A percentile compares a stretch with the other conserved stretches of the same genome.
These are phyloP conservation scores for Ulota crispa DNA, from an alignment of 225 moss, liverwort and hornwort species.

Conservation along the genomic window DNA sequence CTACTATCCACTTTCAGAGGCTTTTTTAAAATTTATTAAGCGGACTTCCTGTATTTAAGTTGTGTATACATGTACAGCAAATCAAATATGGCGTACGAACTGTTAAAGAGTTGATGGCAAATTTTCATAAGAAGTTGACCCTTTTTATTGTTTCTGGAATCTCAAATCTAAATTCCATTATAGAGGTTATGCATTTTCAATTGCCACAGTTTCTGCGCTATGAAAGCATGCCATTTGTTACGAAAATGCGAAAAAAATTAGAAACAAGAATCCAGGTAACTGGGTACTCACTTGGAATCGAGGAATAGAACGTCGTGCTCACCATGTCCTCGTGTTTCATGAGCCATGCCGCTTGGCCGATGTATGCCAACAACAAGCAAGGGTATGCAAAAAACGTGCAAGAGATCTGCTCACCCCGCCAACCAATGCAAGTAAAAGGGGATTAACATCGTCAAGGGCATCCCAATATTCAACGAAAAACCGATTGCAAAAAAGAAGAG, in stretches of 20 bases:
- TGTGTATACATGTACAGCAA: too few relatives aligned
- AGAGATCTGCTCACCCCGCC: conserved; percentile 63
- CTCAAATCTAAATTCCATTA: background rate
- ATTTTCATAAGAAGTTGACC: background rate
- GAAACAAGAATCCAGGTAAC: background rate
- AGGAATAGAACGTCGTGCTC: conserved; percentile 72
- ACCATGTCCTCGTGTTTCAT: conserved; percentile 51
- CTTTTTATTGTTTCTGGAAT: background rate
- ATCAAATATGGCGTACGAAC: too few relatives aligned
- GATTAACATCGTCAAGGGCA: background rate
- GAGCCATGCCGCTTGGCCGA: conserved; percentile 85
- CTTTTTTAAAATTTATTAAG: too few relatives aligned
- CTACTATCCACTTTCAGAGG: too few relatives aligned
- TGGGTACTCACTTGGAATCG: conserved; percentile 69
- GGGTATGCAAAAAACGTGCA: conserved; percentile 75
- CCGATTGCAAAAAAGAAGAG: too few relatives aligned
- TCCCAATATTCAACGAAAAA: background rate
- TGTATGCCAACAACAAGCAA: conserved; percentile 69
- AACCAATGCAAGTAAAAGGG: background rate
- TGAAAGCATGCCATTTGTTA: background rate
- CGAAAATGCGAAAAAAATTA: too few relatives aligned
- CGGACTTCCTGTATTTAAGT: too few relatives aligned
- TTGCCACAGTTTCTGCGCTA: background rate
- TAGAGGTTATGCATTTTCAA: background rate
- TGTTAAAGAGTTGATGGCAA: too few relatives aligned